These are phyloP conservation scores for Pezicula radicicola DNA, from an alignment of 2,329 filamentous ascomycete species.

Conservation along the genomic window DNA sequence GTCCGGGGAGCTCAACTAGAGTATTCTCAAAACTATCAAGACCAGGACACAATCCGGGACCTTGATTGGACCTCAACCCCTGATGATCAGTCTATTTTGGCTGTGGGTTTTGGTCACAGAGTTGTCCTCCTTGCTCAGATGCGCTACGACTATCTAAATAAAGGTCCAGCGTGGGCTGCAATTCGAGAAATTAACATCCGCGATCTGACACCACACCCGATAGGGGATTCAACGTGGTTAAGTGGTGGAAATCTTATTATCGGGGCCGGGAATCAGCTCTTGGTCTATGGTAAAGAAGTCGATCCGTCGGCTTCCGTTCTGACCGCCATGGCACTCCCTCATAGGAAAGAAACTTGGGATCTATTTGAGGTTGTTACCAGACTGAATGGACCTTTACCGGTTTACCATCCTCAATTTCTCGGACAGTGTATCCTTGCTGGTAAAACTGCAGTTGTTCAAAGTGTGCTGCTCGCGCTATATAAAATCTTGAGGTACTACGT, in stretches of 20 bases:
- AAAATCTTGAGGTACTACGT: slow-evolving; percentile 78
- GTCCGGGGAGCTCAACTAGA: slow-evolving; percentile 78
- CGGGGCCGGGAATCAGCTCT: slow-evolving; percentile 87
- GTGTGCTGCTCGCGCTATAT: slow-evolving; percentile 69
- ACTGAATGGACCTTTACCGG: slow-evolving; percentile 81
- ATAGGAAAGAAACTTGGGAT: slow-evolving; percentile 39
- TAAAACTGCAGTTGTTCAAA: slow-evolving; percentile 68
- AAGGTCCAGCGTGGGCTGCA: slow-evolving; percentile 83
- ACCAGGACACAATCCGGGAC: slow-evolving; percentile 74
- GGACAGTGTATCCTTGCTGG: slow-evolving; percentile 83
- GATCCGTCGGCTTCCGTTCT: slow-evolving; percentile 43
- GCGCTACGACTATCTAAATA: slow-evolving; percentile 87
- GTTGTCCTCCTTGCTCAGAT: slow-evolving; percentile 82
- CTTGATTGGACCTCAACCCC: slow-evolving; percentile 94
- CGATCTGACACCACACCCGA: slow-evolving; percentile 81
- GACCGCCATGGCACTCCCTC: slow-evolving; percentile 20
- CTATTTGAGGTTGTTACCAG: slow-evolving; percentile 79
- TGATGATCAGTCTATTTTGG: slow-evolving; percentile 82
- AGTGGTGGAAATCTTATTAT: slow-evolving; percentile 81
- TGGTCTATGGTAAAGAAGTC: slow-evolving; percentile 77
- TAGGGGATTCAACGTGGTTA: slow-evolving; percentile 91
- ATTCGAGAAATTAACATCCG: slow-evolving; percentile 80
- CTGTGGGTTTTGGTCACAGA: slow-evolving; percentile 87
- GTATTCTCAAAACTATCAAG: slow-evolving; percentile 71
- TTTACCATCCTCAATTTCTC: slow-evolving; percentile 90